Base-by-base conservation (phyloP, 2,329 filamentous ascomycete genomes). In the Microascus cirrosus region DNA sequence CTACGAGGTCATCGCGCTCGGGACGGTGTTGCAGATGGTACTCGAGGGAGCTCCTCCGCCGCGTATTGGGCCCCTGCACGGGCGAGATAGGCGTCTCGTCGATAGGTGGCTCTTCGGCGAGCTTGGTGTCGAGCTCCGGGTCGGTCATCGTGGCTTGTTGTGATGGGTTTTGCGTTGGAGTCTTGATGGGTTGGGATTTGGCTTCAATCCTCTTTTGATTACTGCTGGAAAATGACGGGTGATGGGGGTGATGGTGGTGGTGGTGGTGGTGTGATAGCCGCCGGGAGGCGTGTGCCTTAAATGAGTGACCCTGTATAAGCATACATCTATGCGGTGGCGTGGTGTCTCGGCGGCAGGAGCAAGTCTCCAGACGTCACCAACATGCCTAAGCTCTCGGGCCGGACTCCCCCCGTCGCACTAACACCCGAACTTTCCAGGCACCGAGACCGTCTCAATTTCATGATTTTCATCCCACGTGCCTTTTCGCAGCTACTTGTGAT, bases 1-100 rank as follows among this genome's bases (percentile, higher is more conserved):
- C 87, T 61, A 96, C 76, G 24, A 96, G 78, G 66, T 90, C 84
- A 39, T 90, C 82, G 59, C 88, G 84, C 24, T 90, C 82, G 25
- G 87, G 87, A 48, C 90, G 87, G 65, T 85, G 82, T 69, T 85
- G 81, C 57, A 90, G 77, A 66, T 89, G 83, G 65, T 85, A 83
- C 71, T 89, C 86, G 13, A 91, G 78, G 3, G 86, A 90, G 75
- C 89, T 85, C 69, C 81, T 82, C 65, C 83, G 79, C 50, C 68
- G 74, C 3, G 54, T 36, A 35, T 55, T 39, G 13, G 45, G n/a
- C 45, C 18, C 34, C 25, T 10, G 74, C 59, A 77, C 68, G 56
- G 80, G 77, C 28, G 78, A 77, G 68, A 84, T 77, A 59, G 79
- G 71, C 53, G 73, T 75, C 58, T 80, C 72, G 64, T 84, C 81